Percentiles rank a stretch among this genome's conserved stretches.
phyloP scores from a whole-genome alignment of 1,284 basidiomycete species.

The Hortiboletus rubellus region DNA sequence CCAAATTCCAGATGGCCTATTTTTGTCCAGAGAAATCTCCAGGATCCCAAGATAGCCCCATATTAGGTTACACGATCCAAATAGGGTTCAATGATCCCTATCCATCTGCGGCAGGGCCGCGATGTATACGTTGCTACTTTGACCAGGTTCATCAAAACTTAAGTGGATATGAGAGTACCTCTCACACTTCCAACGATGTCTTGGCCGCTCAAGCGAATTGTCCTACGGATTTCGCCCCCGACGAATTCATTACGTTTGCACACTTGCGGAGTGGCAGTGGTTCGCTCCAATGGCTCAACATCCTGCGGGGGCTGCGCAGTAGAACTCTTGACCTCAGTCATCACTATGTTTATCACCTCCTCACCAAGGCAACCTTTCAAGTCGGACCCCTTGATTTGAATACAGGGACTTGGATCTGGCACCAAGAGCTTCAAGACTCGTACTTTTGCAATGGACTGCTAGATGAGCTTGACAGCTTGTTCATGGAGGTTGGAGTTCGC shows the following conservation, averaged over 20 bases:
- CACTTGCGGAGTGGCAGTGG: conserved; percentile 42
- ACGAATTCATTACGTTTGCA: conserved; percentile 45
- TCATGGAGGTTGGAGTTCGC: conserved; percentile 33
- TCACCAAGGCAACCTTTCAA: conserved; percentile 43
- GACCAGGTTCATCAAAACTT: no score
- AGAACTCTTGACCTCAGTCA: conserved; percentile 38
- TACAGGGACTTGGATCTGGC: conserved; percentile 29
- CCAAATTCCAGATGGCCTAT: background rate
- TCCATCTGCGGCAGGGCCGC: no score
- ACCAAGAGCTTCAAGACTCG: conserved; percentile 29
- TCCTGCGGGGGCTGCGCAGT: conserved; percentile 42
- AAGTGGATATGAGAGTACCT: conserved; percentile 18
- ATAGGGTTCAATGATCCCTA: background rate
- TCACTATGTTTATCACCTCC: conserved; percentile 39
- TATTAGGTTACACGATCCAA: background rate
- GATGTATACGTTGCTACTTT: no score
- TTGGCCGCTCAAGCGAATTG: conserved; percentile 42
- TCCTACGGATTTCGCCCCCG: conserved; percentile 36
- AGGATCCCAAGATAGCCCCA: background rate
- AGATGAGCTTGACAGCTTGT: conserved; percentile 30
- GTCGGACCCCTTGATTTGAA: conserved; percentile 33
- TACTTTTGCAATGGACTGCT: conserved; percentile 38
- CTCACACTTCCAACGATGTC: conserved; percentile 41
- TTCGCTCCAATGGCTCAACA: conserved; percentile 51
- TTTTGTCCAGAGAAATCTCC: background rate